Evolutionary conservation across 2,329 filamentous ascomycete species (phyloP).

Genomic region (Bipolaris gigantea): DNA sequence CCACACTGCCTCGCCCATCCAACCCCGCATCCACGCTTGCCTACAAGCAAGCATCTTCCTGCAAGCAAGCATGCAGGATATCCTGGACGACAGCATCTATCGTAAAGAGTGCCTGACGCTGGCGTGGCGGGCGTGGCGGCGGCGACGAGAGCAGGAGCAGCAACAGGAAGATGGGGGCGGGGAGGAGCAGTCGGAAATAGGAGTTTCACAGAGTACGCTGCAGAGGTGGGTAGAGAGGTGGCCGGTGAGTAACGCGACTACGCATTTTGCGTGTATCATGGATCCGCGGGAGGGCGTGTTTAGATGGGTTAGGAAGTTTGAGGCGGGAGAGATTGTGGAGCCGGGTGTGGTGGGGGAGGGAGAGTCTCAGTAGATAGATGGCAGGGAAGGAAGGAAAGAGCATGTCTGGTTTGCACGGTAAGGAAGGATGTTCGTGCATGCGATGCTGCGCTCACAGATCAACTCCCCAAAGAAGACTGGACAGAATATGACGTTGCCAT

Average conservation of each 20-base stretch:
- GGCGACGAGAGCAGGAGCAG: constrained; percentile 5
- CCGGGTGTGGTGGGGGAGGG: background rate
- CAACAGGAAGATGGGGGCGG: background rate
- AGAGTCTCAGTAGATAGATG: background rate
- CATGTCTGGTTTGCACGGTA: background rate
- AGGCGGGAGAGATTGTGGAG: constrained; percentile 12
- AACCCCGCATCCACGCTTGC: constrained; percentile 10
- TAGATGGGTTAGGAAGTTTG: constrained; percentile 45
- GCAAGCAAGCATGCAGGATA: constrained; percentile 25
- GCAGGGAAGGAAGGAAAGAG: background rate
- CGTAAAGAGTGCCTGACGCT: constrained; percentile 36
- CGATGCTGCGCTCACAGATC: too few relatives aligned
- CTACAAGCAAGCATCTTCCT: constrained; percentile 19
- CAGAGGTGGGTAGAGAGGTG: constrained; percentile 54
- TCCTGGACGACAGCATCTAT: constrained; percentile 41
- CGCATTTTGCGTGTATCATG: constrained; percentile 62
- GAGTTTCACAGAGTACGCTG: constrained; percentile 43
- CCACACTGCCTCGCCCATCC: background rate
- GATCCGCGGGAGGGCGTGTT: constrained; percentile 56
- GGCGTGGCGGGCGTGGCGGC: constrained; percentile 27
- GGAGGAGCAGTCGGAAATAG: constrained; percentile 10
- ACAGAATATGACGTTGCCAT: background rate
- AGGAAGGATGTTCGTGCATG: too few relatives aligned
- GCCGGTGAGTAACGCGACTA: constrained; percentile 60
- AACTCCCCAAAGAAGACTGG: background rate